Percentiles rank a stretch among this genome's conserved stretches.
Conservation (phyloP, 2,329 filamentous ascomycete genomes). For the Oidium heveae region DNA sequence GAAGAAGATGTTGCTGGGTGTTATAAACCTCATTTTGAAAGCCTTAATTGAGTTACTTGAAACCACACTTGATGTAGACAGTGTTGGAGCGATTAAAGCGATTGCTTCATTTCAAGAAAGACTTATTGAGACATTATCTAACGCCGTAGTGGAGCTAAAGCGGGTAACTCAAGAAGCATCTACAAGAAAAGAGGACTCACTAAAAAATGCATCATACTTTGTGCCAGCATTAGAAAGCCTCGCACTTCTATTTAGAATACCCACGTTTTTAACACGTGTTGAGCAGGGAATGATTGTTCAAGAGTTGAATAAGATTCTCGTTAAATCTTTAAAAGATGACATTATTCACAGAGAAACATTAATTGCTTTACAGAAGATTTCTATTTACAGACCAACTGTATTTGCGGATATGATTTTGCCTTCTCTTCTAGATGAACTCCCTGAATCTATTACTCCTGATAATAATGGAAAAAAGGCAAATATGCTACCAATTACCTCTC, state of each 20-base stretch:
- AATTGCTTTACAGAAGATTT: constrained; percentile 7
- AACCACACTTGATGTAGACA: neutral
- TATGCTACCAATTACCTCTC: constrained; percentile 3
- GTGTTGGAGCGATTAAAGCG: neutral
- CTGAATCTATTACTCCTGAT: constrained; percentile 3
- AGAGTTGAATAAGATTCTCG: constrained; percentile 7
- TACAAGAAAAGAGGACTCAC: neutral
- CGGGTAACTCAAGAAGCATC: neutral
- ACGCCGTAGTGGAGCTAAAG: neutral
- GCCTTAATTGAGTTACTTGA: constrained; percentile 4
- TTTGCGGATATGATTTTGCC: constrained; percentile 9
- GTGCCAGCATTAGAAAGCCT: constrained; percentile 10
- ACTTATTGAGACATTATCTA: constrained; percentile 7
- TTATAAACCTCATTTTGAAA: constrained; percentile 11
- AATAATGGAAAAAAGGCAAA: constrained; percentile 1
- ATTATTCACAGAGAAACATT: constrained; percentile 7
- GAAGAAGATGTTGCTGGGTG: constrained; percentile 8
- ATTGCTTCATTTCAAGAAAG: constrained; percentile 2
- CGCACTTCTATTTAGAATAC: constrained; percentile 7
- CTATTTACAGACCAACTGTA: constrained; percentile 5
- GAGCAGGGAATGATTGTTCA: constrained; percentile 9
- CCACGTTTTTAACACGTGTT: constrained; percentile 5
- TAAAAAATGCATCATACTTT: constrained; percentile 5
- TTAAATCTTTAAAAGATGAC: constrained; percentile 2
- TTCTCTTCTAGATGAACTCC: constrained; percentile 8